These are phyloP conservation scores for Jacaranda mimosifolia DNA, from an alignment of 257 asterid genomes.

Conservation along the genomic window DNA sequence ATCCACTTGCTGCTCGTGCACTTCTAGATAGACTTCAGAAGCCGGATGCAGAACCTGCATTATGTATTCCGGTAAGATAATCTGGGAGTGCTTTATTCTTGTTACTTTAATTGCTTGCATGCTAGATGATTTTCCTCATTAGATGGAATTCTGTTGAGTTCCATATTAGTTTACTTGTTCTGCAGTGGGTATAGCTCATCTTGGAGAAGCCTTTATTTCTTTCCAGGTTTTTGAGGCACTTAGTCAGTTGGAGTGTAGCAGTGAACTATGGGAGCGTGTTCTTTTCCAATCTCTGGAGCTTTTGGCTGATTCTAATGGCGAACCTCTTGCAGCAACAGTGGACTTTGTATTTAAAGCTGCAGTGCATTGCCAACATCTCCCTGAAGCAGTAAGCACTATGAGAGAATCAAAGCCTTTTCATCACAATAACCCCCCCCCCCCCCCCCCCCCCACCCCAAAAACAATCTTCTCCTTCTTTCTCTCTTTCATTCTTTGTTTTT, in stretches of 20 bases:
- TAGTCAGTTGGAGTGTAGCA: constrained; percentile 90
- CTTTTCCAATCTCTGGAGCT: constrained; percentile 82
- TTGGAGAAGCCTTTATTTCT: constrained; percentile 33
- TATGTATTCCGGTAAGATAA: constrained; percentile 81
- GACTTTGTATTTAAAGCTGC: constrained; percentile 95
- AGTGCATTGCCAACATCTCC: constrained; percentile 89
- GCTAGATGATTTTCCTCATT: neutral
- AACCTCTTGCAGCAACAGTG: constrained; percentile 88
- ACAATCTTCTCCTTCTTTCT: too few relatives aligned
- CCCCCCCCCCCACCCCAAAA: too few relatives aligned
- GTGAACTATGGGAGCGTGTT: constrained; percentile 91
- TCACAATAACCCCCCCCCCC: too few relatives aligned
- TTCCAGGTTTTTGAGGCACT: constrained; percentile 91
- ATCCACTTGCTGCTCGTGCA: constrained; percentile 92
- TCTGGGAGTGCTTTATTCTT: constrained; percentile 14
- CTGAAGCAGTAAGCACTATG: constrained; percentile 81
- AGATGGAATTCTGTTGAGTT: neutral
- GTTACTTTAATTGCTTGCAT: constrained; percentile 31
- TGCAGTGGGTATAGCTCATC: constrained; percentile 24
- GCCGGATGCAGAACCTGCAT: constrained; percentile 86
- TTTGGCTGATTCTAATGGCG: constrained; percentile 79
- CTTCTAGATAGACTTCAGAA: constrained; percentile 87
- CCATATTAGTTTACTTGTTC: constrained; percentile 9
- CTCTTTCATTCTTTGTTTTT: neutral
- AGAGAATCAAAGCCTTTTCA: constrained; percentile 12